phyloP scores from a whole-genome alignment of 1,284 basidiomycete species.

The Moniliophthora roreri region DNA sequence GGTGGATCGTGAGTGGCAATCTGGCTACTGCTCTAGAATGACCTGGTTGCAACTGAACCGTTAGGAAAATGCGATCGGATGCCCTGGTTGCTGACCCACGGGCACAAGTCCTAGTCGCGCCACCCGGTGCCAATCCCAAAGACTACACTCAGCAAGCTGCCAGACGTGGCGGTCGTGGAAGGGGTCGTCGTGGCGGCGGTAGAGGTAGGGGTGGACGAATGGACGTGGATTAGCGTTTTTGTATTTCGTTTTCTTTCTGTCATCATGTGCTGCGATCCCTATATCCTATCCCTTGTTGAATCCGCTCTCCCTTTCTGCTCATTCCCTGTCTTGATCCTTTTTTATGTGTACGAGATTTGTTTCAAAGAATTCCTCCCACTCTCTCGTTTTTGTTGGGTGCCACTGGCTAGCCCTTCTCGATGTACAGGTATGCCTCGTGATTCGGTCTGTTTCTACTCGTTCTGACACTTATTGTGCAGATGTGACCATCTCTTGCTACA shows the following conservation, averaged over 20 bases:
- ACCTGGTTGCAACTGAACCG: too few species aligned
- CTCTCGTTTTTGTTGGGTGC: too few species aligned
- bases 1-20: slow-evolving; percentile 56
- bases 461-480: too few species aligned
- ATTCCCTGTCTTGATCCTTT: background rate
- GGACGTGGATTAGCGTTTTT: slow-evolving; percentile 34
- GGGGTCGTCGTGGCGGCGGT: slow-evolving; percentile 34
- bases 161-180: slow-evolving; percentile 32
- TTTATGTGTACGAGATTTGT: background rate
- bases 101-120: slow-evolving; percentile 67
- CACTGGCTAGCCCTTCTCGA: too few species aligned
- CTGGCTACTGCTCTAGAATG: slow-evolving; percentile 8
- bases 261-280: background rate
- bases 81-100: slow-evolving; percentile 67
- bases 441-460: too few species aligned
- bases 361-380: too few species aligned
- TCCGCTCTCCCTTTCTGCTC: background rate
- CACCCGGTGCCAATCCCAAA: slow-evolving; percentile 62
- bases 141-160: slow-evolving; percentile 44
- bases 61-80: slow-evolving; percentile 85
- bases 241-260: background rate
- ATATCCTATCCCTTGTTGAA: background rate
- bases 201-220: slow-evolving; percentile 36
- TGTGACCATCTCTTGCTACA: too few species aligned
- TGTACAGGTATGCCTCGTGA: too few species aligned